Base-by-base conservation (phyloP, 202 grass and related monocot species). In the Dendrocalamus latiflorus region DNA sequence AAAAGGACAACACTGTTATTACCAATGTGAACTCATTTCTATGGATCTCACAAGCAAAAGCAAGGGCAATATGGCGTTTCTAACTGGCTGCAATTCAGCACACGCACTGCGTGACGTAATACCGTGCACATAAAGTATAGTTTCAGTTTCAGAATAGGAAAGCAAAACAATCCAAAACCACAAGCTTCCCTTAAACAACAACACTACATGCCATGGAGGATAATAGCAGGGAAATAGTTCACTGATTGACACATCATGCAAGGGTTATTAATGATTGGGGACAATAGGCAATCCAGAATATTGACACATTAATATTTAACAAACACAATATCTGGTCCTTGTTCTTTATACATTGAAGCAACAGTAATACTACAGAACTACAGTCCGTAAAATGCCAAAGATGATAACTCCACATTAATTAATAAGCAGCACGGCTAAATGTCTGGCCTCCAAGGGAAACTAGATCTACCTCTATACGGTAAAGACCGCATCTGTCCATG, bases 401-500 rank as follows among this genome's bases (percentile, higher is more conserved):
- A 34, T 51, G 37, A 80, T 54, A 69, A 53, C 41, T 51, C 54
- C 36, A 22, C 50, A 36, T 60, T 74, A 42, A 62, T 60, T 75
- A 68, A 61, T 77, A 78, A 70, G 15, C 2, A 48, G 56, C 66
- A 38, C 53, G 11, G 24, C 1, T 30, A 64, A 68, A 70, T 76
- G 34, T 22, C 67, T 57, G 20, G 1, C 24, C 10, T 33, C 47
- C 33, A 54, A 72, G 12, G 30, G 49, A 88, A 59, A 75, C 51
- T 81, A 69, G 59, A 84, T 69, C 68, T 62, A 81, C 56, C 33
- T 42, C 47, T 28, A 65, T 45, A 85, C 8, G 17, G 17, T 70
- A 56, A 89, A 70, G 8, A 66, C 2, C 43, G 22, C 26, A 79
- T 28, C 34, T 58, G 15, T 18, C 8, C 16, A 74, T 41, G 47